phyloP scores from a whole-genome alignment of 2,329 filamentous ascomycete genomes.

The Ophiostoma novo-ulmi region DNA sequence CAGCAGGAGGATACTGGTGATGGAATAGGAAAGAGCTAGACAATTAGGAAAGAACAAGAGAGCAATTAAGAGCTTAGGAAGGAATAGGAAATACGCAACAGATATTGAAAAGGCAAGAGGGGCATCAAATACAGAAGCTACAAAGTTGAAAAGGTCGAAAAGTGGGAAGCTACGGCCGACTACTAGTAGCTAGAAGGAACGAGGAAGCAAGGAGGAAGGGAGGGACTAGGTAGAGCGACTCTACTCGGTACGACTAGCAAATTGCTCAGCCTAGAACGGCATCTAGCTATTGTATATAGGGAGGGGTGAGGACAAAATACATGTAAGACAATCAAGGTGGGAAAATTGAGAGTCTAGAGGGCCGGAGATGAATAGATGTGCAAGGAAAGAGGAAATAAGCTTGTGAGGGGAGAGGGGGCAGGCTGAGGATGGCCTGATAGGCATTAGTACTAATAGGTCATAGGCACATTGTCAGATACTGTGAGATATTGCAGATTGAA shows the following conservation, averaged over 20 bases:
- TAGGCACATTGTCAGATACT: not conserved
- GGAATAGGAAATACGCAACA: not conserved
- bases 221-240: not conserved
- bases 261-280: not conserved
- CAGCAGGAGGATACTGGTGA: not conserved
- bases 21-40: not conserved
- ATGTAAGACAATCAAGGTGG: not conserved
- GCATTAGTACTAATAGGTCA: not conserved
- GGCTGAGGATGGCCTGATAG: not conserved
- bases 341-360: slow-evolving; percentile 9
- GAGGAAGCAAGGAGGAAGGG: slow-evolving; percentile 9
- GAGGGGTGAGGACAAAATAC: slow-evolving; percentile 8
- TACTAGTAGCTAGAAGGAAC: slow-evolving; percentile 18
- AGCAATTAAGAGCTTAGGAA: not conserved
- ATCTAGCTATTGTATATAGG: not conserved
- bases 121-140: not conserved
- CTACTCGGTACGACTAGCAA: not conserved
- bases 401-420: not conserved
- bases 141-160: not conserved
- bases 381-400: slow-evolving; percentile 12
- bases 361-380: slow-evolving; percentile 9
- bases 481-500: not conserved
- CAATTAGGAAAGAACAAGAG: not conserved
- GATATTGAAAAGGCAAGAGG: not conserved
- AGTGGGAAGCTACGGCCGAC: slow-evolving; percentile 19